These are phyloP conservation scores for Citrus maxima DNA, from an alignment of 345 rosid species.

Conservation along the genomic window DNA sequence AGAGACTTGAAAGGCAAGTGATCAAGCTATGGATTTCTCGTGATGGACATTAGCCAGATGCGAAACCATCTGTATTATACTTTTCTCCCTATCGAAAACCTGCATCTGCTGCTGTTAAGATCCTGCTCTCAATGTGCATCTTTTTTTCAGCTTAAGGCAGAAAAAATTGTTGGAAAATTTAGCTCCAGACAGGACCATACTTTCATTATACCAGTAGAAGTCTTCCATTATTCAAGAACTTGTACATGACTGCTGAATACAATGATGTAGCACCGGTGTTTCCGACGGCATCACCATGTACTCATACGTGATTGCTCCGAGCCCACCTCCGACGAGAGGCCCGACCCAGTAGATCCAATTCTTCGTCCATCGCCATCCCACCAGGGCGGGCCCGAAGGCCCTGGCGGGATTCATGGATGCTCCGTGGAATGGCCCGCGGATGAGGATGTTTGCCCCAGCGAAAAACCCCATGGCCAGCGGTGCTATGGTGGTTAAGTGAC, in stretches of 20 bases:
- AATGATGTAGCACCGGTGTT: background rate
- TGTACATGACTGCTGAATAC: background rate
- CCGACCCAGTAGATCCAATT: background rate
- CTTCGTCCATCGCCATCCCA: background rate
- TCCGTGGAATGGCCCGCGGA: background rate
- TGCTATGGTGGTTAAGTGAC: background rate
- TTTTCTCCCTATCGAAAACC: too few relatives aligned
- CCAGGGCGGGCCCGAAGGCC: background rate
- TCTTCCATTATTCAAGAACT: background rate
- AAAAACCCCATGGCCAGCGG: background rate
- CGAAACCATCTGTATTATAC: too few relatives aligned
- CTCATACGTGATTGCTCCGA: background rate
- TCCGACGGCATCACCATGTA: background rate
- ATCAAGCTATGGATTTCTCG: too few relatives aligned
- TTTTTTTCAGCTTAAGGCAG: too few relatives aligned
- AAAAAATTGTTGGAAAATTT: too few relatives aligned
- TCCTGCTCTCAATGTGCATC: too few relatives aligned
- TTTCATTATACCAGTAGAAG: too few relatives aligned
- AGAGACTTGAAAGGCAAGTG: too few relatives aligned
- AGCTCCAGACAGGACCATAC: too few relatives aligned
- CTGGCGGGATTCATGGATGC: background rate
- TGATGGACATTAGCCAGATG: too few relatives aligned
- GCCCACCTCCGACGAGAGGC: background rate
- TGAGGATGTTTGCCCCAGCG: background rate
- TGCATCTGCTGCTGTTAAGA: too few relatives aligned